Percentiles rank a stretch among this genome's conserved stretches.
Conservation (phyloP, 139 green algal genomes). For the Coccomyxa sp. region DNA sequence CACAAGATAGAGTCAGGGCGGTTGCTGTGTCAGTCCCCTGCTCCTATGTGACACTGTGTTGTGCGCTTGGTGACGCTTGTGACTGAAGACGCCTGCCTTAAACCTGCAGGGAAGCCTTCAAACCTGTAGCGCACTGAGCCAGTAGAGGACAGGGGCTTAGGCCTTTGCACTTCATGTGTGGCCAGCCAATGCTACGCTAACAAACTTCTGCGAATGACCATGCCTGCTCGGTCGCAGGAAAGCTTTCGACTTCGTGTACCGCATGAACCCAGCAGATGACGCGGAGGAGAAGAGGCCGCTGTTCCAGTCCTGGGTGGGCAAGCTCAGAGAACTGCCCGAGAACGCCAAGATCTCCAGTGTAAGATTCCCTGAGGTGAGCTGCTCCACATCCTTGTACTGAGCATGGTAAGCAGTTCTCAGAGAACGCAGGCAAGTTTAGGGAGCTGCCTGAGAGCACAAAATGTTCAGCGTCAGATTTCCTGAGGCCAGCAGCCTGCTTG, state of each 20-base stretch:
- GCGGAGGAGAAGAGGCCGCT: neutral
- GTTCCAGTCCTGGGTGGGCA: neutral
- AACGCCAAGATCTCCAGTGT: neutral
- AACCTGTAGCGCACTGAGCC: neutral
- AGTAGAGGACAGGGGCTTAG: neutral
- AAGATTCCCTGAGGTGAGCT: neutral
- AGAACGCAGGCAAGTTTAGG: too few species aligned
- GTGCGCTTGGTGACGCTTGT: neutral
- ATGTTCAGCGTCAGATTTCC: too few species aligned
- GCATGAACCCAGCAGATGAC: slow-evolving; percentile 6
- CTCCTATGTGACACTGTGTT: neutral
- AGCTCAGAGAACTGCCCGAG: neutral
- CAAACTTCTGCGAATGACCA: too few species aligned
- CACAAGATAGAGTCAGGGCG: neutral
- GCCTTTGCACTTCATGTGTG: too few species aligned
- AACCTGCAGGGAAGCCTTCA: neutral
- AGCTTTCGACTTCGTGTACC: slow-evolving; percentile 18
- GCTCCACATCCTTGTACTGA: too few species aligned
- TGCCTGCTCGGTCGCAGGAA: too few species aligned
- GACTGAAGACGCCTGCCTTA: too few species aligned
- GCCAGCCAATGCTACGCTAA: too few species aligned
- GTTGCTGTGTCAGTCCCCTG: neutral
- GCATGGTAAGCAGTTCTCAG: too few species aligned
- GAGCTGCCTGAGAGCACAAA: too few species aligned
- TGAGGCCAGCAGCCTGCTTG: too few species aligned